Evolutionary conservation across 1,284 basidiomycete species (phyloP).

Genomic region (Hymenochaete sp.): DNA sequence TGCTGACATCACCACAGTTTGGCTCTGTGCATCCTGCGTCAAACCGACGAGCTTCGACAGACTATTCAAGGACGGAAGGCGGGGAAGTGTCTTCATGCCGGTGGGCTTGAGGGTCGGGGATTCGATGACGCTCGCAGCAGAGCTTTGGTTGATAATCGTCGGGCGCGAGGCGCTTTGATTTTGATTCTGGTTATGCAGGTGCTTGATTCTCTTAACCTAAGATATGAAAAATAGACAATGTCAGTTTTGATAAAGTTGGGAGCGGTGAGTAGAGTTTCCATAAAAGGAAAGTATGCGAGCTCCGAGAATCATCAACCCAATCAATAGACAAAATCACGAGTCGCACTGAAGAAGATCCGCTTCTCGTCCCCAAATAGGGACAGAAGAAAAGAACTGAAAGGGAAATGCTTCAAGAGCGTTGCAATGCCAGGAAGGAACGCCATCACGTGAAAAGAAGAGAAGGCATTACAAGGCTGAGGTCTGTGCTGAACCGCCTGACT

Average conservation of each 20-base stretch:
- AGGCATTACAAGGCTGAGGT: too few species aligned
- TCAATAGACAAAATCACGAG: too few species aligned
- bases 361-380: background rate
- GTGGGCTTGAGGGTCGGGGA: constrained; percentile 9
- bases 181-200: too few species aligned
- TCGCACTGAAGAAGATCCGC: background rate
- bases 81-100: constrained; percentile 9
- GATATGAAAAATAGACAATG: background rate
- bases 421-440: constrained; percentile 4
- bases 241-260: background rate
- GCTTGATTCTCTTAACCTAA: constrained; percentile 18
- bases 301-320: too few species aligned
- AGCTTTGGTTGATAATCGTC: background rate
- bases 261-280: background rate
- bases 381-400: background rate
- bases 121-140: constrained; percentile 10
- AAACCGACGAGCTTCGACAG: constrained; percentile 5
- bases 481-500: too few species aligned
- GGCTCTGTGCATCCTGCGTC: background rate
- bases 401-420: background rate
- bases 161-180: too few species aligned
- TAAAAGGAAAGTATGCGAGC: background rate
- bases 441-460: constrained; percentile 7
- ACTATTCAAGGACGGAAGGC: constrained; percentile 4
- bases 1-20: background rate